phyloP scores from a whole-genome alignment of 495 filamentous ascomycete species.

The Tuber brumale region DNA sequence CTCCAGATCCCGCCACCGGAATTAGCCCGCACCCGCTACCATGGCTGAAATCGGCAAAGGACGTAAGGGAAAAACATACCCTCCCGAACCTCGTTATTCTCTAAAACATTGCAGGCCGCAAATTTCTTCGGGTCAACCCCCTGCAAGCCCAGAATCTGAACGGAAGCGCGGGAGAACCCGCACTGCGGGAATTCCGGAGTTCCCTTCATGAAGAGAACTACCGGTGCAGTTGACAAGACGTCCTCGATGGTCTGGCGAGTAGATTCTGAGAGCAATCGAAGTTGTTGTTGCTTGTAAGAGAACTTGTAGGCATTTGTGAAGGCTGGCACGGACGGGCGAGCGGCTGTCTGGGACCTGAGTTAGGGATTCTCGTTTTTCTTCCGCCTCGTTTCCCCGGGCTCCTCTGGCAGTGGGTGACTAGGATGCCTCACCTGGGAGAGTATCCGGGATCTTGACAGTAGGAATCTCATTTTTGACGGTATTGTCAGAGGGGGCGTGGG shows the following conservation, averaged over 20 bases:
- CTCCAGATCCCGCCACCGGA: slow-evolving; percentile 15
- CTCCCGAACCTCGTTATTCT: slow-evolving; percentile 76
- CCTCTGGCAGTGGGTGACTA: not conserved
- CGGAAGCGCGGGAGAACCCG: slow-evolving; percentile 89
- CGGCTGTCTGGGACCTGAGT: slow-evolving; percentile 8
- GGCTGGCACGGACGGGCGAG: slow-evolving; percentile 22
- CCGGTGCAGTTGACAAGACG: slow-evolving; percentile 73
- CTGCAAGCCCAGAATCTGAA: slow-evolving; percentile 89
- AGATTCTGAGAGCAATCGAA: slow-evolving; percentile 68
- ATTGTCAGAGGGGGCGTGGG: not conserved
- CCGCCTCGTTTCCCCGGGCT: slow-evolving; percentile 5
- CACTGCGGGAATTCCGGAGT: slow-evolving; percentile 97
- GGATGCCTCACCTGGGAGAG: slow-evolving; percentile 20
- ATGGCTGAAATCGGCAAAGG: not conserved
- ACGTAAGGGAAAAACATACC: slow-evolving; percentile 52
- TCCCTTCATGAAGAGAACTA: slow-evolving; percentile 98
- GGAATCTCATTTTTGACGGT: slow-evolving; percentile 10
- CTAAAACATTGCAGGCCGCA: slow-evolving; percentile 90
- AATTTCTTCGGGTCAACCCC: slow-evolving; percentile 97
- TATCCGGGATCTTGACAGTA: slow-evolving; percentile 19
- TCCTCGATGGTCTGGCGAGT: slow-evolving; percentile 77
- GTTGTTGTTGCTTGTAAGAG: slow-evolving; percentile 31
- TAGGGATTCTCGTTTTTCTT: slow-evolving; percentile 6
- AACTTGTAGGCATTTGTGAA: slow-evolving; percentile 17
- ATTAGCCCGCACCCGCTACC: not conserved